These are phyloP conservation scores for Sporothrix variecibatus DNA, from an alignment of 2,329 filamentous ascomycete species.

Conservation along the genomic window DNA sequence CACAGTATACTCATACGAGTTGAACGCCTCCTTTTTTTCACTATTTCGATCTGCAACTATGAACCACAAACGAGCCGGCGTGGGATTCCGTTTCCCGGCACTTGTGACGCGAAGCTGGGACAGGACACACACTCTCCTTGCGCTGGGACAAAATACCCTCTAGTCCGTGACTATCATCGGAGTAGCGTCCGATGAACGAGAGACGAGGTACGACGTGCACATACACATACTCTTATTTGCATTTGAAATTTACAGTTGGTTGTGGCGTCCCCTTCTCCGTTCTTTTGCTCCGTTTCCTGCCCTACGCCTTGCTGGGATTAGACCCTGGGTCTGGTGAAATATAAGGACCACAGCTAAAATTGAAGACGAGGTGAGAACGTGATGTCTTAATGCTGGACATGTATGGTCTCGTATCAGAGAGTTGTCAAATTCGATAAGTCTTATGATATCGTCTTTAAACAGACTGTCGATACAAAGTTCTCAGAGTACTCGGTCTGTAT, in stretches of 20 bases:
- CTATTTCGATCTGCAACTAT: conserved; percentile 11
- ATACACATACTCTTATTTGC: background rate
- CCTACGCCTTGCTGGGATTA: conserved; percentile 4
- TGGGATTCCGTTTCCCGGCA: conserved; percentile 14
- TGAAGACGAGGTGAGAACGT: no score
- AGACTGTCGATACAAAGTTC: no score
- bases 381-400: no score
- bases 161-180: background rate
- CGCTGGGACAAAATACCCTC: background rate
- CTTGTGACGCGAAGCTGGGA: conserved; percentile 8
- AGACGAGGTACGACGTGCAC: no score
- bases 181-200: background rate
- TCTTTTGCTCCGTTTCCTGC: conserved; percentile 1
- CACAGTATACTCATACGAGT: background rate
- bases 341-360: background rate
- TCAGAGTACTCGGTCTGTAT: no score
- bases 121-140: background rate
- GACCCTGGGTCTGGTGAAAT: background rate
- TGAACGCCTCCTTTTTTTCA: background rate
- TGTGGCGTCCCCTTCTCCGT: background rate
- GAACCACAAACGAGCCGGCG: background rate
- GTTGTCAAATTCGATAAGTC: no score
- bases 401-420: no score
- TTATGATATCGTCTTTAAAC: no score
- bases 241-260: background rate